Conservation (phyloP, 345 rosid species). For the Dipteronia sinensis region DNA sequence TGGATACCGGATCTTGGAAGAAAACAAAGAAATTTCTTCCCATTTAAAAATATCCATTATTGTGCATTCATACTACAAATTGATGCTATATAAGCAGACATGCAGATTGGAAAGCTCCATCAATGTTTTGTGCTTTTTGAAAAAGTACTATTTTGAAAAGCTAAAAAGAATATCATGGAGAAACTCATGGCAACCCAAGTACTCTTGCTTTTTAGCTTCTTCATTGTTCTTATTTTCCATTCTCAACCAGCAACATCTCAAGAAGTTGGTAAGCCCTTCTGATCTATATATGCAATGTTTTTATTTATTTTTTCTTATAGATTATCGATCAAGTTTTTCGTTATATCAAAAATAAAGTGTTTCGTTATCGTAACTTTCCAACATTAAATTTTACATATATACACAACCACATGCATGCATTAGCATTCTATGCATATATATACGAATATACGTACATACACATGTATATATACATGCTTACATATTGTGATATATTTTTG, state of each 20-base stretch:
- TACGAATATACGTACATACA: background rate
- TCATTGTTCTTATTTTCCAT: constrained; percentile 25
- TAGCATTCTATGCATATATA: background rate
- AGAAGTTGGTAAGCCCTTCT: constrained; percentile 43
- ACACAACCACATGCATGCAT: background rate
- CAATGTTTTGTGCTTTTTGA: background rate
- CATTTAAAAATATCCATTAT: background rate
- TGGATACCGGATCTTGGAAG: background rate
- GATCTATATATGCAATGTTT: too few species aligned
- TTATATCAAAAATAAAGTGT: too few species aligned
- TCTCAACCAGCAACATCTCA: constrained; percentile 23
- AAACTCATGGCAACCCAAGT: constrained; percentile 20
- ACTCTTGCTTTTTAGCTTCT: constrained; percentile 23
- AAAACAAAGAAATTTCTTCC: background rate
- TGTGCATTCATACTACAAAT: background rate
- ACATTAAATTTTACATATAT: too few species aligned
- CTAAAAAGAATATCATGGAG: constrained; percentile 18
- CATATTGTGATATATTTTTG: background rate
- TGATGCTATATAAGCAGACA: constrained; percentile 11
- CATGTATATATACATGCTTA: background rate
- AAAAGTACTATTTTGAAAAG: background rate
- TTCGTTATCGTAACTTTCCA: too few species aligned
- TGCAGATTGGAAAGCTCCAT: background rate
- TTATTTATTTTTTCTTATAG: too few species aligned
- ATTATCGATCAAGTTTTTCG: too few species aligned